Evolutionary conservation across 345 rosid genomes (phyloP), one percentile per base, ranked within the genome.

Genomic region (Ceriops decandra): DNA sequence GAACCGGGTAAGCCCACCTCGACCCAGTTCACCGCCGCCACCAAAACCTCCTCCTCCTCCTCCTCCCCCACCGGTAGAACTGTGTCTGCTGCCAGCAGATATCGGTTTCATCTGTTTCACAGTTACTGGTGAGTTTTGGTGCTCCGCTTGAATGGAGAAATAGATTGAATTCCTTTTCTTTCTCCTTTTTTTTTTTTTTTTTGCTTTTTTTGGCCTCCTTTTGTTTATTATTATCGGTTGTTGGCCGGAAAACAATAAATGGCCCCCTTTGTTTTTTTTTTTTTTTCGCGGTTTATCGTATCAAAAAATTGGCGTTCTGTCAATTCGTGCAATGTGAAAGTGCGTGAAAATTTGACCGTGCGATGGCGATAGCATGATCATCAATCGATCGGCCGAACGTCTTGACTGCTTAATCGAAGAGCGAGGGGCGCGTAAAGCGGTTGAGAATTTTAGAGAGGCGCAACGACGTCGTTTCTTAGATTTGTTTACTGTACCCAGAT

Each of bases 21-120:
- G 85, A 68, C 71, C 72, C 51, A 73, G 38, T 61, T 72, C 83
- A 1, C 83, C 86, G 30, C 76, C 86, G 24, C 82, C 82, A 27
- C 72, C 84, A 0, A 54, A 10, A 5, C 35, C 28, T 21, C 15
- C 6, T 19, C 26, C 42, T 20, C 68, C 53, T 0, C 67, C 68
- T 2, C 69, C 61, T 0, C 66, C 76, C 19, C 71, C 71, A 13
- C 66, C 59, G 15, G 68, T 70, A 13, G 82, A 73, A 79, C 83
- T 62, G 78, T 59, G 38, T 15, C 85, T 68, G 59, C 86, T 68
- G n/a, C 84, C 73, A 78, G 76, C 78, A 70, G 86, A 63, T 69
- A 84, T 59, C 63, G 87, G 83, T 74, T 81, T 87, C 93, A 88
- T 88, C 82, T 83, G 82, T 74, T 62, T 72, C 66, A 16, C 53